phyloP scores from a whole-genome alignment of 345 rosid genomes.

The Clarkia xantiana region DNA sequence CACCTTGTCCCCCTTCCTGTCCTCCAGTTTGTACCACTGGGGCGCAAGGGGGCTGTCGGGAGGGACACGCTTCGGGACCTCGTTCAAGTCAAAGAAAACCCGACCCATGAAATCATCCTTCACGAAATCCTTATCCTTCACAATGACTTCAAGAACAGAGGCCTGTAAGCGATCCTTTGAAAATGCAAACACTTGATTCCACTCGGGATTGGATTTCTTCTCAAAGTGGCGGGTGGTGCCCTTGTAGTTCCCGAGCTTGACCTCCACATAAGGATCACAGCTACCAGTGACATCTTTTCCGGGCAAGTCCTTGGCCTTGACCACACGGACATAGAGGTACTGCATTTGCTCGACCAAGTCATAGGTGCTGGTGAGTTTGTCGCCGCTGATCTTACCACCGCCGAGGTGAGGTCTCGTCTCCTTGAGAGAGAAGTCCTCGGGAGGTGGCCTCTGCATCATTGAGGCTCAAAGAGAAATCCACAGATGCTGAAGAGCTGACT shows the following conservation, averaged over 20 bases:
- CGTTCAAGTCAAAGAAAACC: conserved; percentile 12
- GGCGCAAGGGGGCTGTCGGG: conserved; percentile 31
- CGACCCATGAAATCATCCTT: conserved; percentile 19
- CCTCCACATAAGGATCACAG: conserved; percentile 22
- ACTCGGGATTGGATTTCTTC: conserved; percentile 19
- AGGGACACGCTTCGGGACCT: conserved; percentile 21
- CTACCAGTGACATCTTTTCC: conserved; percentile 7
- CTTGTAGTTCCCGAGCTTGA: conserved; percentile 20
- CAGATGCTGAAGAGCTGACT: too few species aligned
- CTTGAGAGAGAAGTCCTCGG: conserved; percentile 22
- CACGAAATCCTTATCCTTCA: conserved; percentile 13
- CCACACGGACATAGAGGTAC: conserved; percentile 22
- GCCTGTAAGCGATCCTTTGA: conserved; percentile 23
- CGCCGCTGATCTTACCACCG: conserved; percentile 13
- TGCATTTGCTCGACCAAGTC: conserved; percentile 29
- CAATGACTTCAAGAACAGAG: conserved; percentile 15
- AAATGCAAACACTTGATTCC: conserved; percentile 35
- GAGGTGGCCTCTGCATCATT: conserved; percentile 11
- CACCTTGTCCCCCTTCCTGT: conserved; percentile 12
- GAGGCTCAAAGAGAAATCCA: neutral
- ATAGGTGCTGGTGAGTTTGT: conserved; percentile 20
- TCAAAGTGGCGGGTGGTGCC: conserved; percentile 14
- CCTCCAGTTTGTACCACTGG: conserved; percentile 26
- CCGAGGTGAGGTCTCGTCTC: conserved; percentile 21
- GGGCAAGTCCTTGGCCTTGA: conserved; percentile 17